Percentiles rank a stretch among this genome's conserved stretches.
phyloP scores from a whole-genome alignment of 805 yeast species.

The Zygoascus tannicola region DNA sequence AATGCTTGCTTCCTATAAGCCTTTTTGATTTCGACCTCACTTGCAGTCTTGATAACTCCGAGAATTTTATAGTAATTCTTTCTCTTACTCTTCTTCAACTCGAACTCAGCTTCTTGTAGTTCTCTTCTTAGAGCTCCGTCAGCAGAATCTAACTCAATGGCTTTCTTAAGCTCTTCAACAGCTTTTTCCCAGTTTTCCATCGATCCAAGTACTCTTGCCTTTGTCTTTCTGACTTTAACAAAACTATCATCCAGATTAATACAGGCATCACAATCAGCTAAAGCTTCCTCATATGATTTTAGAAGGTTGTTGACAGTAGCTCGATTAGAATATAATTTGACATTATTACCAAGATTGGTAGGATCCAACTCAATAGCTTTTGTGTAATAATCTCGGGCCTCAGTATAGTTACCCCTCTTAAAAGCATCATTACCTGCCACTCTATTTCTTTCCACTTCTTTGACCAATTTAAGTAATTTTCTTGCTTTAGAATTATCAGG shows the following conservation, averaged over 20 bases:
- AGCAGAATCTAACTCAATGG: conserved; percentile 30
- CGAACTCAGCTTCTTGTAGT: conserved; percentile 34
- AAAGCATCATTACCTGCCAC: conserved; percentile 61
- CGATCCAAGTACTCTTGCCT: conserved; percentile 32
- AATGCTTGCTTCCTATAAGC: conserved; percentile 70
- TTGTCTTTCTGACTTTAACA: conserved; percentile 45
- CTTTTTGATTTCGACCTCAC: conserved; percentile 51
- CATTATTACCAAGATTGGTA: conserved; percentile 39
- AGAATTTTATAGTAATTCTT: conserved; percentile 54
- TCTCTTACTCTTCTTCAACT: conserved; percentile 31
- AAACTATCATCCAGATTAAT: conserved; percentile 58
- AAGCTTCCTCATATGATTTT: conserved; percentile 71
- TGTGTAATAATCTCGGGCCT: conserved; percentile 65
- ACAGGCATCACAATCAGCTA: conserved; percentile 64
- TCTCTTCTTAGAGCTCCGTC: conserved; percentile 29
- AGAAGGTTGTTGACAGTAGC: conserved; percentile 78
- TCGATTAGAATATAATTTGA: conserved; percentile 62
- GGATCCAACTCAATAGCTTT: conserved; percentile 61
- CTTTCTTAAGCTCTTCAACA: conserved; percentile 29
- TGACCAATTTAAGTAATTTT: conserved; percentile 22
- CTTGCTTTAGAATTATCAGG: conserved; percentile 33
- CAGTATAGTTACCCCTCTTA: conserved; percentile 51
- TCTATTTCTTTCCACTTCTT: conserved; percentile 28
- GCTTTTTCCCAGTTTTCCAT: conserved; percentile 35
- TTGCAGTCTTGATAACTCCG: conserved; percentile 43